Conservation (phyloP, 371 early-diverging fungal genomes). For the Mortierella sp. region DNA sequence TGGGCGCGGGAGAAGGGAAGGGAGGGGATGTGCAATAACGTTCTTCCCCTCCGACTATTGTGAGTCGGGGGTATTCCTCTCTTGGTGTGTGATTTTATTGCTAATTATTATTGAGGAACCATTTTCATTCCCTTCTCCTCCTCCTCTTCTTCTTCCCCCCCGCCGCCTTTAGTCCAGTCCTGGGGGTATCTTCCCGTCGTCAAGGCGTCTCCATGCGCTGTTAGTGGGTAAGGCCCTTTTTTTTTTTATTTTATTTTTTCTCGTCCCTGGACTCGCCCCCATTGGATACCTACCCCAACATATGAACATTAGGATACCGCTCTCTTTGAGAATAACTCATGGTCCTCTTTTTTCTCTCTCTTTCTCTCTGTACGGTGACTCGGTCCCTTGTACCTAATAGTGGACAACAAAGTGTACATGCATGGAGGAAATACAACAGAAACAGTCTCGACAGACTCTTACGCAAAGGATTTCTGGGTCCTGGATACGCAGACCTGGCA, state of each 20-base stretch:
- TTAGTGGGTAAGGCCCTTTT: constrained; percentile 19
- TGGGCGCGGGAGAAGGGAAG: too few species aligned
- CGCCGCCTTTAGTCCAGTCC: constrained; percentile 15
- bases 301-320: not conserved
- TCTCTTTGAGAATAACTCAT: not conserved
- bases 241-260: too few species aligned
- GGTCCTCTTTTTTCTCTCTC: not conserved
- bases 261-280: too few species aligned
- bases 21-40: too few species aligned
- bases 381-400: not conserved
- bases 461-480: constrained; percentile 42
- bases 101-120: not conserved
- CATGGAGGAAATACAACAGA: constrained; percentile 50
- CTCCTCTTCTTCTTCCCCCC: not conserved
- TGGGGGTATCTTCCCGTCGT: constrained; percentile 23
- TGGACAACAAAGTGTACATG: constrained; percentile 40
- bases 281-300: too few species aligned
- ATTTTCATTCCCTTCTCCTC: not conserved
- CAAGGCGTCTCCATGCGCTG: constrained; percentile 34
- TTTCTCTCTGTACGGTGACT: not conserved
- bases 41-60: too few species aligned
- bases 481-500: constrained; percentile 34
- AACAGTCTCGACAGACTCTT: constrained; percentile 24
- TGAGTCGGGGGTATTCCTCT: too few species aligned
- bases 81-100: too few species aligned